Base-by-base conservation (phyloP, 2,329 filamentous ascomycete genomes). In the Penicillium sp. region DNA sequence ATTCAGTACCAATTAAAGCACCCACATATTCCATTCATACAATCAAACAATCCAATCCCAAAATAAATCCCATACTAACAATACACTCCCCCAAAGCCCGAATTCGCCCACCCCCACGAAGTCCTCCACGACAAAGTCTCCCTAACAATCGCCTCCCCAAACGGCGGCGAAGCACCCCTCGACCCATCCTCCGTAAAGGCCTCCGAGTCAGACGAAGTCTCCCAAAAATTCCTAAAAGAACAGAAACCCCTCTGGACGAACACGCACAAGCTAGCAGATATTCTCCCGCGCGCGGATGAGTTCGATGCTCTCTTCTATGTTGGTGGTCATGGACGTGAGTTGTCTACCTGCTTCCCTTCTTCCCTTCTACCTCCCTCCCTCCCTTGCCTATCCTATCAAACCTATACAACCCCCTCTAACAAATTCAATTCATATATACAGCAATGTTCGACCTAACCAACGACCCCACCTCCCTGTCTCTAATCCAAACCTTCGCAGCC, bases 261-360 rank as follows among this genome's bases (percentile, higher is more conserved):
- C 40, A 91, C 88, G 0, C 66, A 75, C 6, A 82, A 82, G 57
- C 76, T 91, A 21, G 77, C 79, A 27, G 74, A 82, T 23, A 82
- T 87, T 62, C 67, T 82, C 16, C 82, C 83, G 34, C 81, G 80
- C 57, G 79, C 83, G 0, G 72, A 71, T 56, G 84, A 89, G 60
- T 90, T 85, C 66, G 88, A 84, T 63, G 87, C 85, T 34, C 76
- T 85, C 50, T 85, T 84, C 69, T 85, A 80, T 63, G 81, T 84
- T 43, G 83, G 83, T 51, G 83, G 83, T 33, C 81, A 85, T 62
- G 83, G 82, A 43, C 82, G 80, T 82, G 72, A 60, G 80, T 72
- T 29, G 29, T 40, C 19, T 5, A 4, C 23, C 15, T n/a, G 3
- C 21, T 2, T 10, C 23, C 5, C 5, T 25, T 7, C 25, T 7